phyloP scores from a whole-genome alignment of 768 basidiomycete genomes.

The Mycena leptocephala region DNA sequence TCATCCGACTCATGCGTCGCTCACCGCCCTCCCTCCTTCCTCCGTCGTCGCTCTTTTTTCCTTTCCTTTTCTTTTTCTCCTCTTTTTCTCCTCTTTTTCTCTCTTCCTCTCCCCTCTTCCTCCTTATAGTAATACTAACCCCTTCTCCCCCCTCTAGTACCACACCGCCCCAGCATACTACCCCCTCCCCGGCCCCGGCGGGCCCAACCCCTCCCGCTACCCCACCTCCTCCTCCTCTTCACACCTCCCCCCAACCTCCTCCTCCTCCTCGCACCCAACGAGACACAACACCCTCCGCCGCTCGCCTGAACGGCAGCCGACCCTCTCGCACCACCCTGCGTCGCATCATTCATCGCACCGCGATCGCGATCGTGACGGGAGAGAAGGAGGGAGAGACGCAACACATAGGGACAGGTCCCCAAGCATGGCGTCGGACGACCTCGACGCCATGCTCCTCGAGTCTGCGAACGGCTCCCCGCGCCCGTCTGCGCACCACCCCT shows the following conservation, averaged over 20 bases:
- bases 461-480: conserved; percentile 25
- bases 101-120: neutral
- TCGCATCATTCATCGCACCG: neutral
- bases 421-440: conserved; percentile 30
- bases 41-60: too few species aligned
- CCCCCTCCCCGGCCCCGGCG: neutral
- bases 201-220: neutral
- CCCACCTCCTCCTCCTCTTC: neutral
- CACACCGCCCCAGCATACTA: neutral
- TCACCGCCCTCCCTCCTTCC: too few species aligned
- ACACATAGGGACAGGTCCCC: neutral
- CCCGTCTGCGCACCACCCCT: neutral
- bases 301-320: neutral
- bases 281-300: neutral
- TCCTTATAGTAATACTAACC: neutral
- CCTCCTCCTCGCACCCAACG: neutral
- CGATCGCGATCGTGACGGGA: neutral
- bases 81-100: neutral
- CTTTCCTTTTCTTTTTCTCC: neutral
- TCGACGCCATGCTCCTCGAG: conserved; percentile 33
- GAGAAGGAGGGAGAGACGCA: too few species aligned
- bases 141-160: neutral
- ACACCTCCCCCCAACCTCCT: neutral
- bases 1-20: too few species aligned
- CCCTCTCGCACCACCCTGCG: neutral